Conservation (phyloP, 2,329 filamentous ascomycete genomes). For the Penicillium janthinellum region DNA sequence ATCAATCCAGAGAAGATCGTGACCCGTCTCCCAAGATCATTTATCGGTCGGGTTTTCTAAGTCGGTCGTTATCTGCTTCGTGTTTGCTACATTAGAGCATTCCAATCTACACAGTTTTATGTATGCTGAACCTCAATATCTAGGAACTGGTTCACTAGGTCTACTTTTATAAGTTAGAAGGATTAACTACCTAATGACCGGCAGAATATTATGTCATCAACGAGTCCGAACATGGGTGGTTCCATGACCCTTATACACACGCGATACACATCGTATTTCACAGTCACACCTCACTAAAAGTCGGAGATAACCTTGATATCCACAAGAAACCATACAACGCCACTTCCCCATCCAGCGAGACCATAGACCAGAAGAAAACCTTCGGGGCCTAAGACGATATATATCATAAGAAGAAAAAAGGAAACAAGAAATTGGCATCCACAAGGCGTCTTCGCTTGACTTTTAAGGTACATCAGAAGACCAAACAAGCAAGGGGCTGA, state of each 20-base stretch:
- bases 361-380: neutral
- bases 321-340: constrained; percentile 15
- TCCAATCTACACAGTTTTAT: no score
- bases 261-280: constrained; percentile 7
- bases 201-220: neutral
- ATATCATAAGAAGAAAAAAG: neutral
- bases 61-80: no score
- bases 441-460: constrained; percentile 15
- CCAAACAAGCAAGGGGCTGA: constrained; percentile 9
- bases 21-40: no score
- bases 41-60: no score
- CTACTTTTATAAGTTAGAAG: no score
- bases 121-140: no score
- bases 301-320: constrained; percentile 5
- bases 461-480: constrained; percentile 37
- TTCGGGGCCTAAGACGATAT: constrained; percentile 1
- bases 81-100: no score
- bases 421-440: constrained; percentile 5
- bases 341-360: constrained; percentile 1
- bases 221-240: no score
- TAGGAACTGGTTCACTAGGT: no score
- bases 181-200: neutral
- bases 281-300: neutral
- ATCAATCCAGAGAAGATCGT: no score
- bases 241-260: neutral